phyloP scores from a whole-genome alignment of 2,329 filamentous ascomycete genomes.

The Purpureocillium takamizusanense region DNA sequence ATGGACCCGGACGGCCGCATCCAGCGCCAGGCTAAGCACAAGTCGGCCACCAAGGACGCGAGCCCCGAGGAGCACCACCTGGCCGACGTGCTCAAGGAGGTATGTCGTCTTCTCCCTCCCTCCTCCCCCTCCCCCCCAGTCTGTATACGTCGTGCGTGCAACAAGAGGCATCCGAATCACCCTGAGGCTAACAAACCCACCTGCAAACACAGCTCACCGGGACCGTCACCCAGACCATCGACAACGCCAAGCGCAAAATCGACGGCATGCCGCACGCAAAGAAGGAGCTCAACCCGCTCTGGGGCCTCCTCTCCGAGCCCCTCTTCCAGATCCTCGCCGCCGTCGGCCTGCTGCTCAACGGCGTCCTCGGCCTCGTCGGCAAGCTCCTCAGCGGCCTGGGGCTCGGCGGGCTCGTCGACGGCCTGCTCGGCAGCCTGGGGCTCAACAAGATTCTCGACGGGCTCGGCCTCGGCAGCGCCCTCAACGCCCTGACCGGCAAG shows the following conservation, averaged over 20 bases:
- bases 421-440: slow-evolving; percentile 67
- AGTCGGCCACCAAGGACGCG: slow-evolving; percentile 57
- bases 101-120: slow-evolving; percentile 18
- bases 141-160: no score
- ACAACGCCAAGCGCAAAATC: slow-evolving; percentile 81
- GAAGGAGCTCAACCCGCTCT: slow-evolving; percentile 88
- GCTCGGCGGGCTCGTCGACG: slow-evolving; percentile 71
- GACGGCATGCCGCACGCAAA: slow-evolving; percentile 89
- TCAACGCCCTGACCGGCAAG: slow-evolving; percentile 34
- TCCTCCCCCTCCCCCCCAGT: no score
- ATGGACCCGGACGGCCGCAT: slow-evolving; percentile 86
- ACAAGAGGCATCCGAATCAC: no score
- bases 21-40: slow-evolving; percentile 75
- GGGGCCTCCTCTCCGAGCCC: slow-evolving; percentile 74
- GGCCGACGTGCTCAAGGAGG: slow-evolving; percentile 75
- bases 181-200: no score
- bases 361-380: slow-evolving; percentile 78
- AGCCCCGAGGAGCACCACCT: slow-evolving; percentile 72
- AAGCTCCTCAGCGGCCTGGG: slow-evolving; percentile 72
- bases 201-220: slow-evolving; percentile 70
- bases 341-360: slow-evolving; percentile 72
- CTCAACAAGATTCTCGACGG: slow-evolving; percentile 66
- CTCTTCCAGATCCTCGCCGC: slow-evolving; percentile 88
- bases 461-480: slow-evolving; percentile 52
- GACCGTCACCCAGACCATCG: slow-evolving; percentile 72